Evolutionary conservation across 176 grass and related monocot genomes (phyloP).

Genomic region (Raddia distichophylla): DNA sequence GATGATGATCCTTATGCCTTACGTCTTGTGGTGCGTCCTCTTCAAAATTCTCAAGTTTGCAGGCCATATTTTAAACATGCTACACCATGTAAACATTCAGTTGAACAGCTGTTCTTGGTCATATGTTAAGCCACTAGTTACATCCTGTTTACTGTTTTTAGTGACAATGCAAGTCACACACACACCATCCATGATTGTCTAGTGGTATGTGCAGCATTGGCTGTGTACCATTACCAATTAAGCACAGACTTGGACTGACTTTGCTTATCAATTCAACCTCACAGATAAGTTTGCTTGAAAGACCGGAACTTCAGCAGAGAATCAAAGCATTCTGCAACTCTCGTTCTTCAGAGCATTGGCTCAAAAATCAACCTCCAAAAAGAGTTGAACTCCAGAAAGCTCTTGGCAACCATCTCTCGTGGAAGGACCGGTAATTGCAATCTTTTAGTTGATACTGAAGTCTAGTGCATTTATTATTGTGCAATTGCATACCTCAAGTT

Average conservation of each 20-base stretch:
- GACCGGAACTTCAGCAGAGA: slow-evolving; percentile 85
- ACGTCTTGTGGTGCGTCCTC: slow-evolving; percentile 79
- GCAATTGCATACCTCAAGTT: slow-evolving; percentile 18
- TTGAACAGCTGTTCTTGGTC: slow-evolving; percentile 27
- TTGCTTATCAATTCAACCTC: slow-evolving; percentile 35
- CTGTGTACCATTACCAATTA: not conserved
- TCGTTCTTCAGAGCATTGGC: slow-evolving; percentile 89
- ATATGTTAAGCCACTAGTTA: slow-evolving; percentile 10
- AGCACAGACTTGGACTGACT: slow-evolving; percentile 22
- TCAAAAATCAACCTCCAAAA: slow-evolving; percentile 92
- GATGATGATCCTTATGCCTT: slow-evolving; percentile 96
- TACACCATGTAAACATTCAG: slow-evolving; percentile 19
- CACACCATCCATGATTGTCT: slow-evolving; percentile 15
- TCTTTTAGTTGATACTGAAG: slow-evolving; percentile 27
- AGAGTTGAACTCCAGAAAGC: slow-evolving; percentile 98
- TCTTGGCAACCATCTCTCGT: slow-evolving; percentile 98
- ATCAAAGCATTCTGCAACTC: slow-evolving; percentile 74
- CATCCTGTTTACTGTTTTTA: slow-evolving; percentile 24
- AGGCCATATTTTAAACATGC: slow-evolving; percentile 31
- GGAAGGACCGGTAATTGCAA: slow-evolving; percentile 90
- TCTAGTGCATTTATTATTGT: slow-evolving; percentile 19
- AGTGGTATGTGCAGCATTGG: not conserved
- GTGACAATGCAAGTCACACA: slow-evolving; percentile 8
- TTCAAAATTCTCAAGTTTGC: slow-evolving; percentile 21
- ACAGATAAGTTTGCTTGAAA: slow-evolving; percentile 97